Evolutionary conservation across 129 eudicot genomes (phyloP).

Genomic region (Heracleum sosnowskyi): DNA sequence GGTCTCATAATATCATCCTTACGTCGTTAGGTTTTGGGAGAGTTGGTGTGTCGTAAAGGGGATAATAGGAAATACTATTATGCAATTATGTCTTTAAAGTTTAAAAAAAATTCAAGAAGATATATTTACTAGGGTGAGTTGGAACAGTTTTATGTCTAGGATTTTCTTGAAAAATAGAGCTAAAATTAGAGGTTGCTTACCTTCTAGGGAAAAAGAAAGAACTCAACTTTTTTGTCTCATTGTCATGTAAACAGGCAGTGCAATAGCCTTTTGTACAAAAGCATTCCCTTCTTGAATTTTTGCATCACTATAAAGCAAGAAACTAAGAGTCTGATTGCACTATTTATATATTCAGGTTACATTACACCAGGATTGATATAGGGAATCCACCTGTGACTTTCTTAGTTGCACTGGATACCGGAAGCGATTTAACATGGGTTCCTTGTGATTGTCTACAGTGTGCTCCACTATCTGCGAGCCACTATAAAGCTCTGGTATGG

Average conservation of each 20-base stretch:
- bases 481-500: slow-evolving; percentile 51
- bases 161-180: neutral
- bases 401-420: slow-evolving; percentile 89
- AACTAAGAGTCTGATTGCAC: neutral
- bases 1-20: no score
- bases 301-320: neutral
- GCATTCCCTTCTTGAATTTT: no score
- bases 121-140: no score
- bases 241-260: neutral
- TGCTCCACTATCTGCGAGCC: slow-evolving; percentile 75
- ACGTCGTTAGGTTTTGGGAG: no score
- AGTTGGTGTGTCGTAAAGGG: no score
- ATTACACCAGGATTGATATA: slow-evolving; percentile 87
- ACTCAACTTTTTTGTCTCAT: neutral
- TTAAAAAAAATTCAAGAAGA: no score
- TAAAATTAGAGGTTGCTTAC: neutral
- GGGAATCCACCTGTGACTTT: slow-evolving; percentile 87
- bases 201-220: neutral
- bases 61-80: no score
- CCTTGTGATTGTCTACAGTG: slow-evolving; percentile 92
- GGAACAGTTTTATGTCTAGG: no score
- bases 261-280: no score
- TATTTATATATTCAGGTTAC: slow-evolving; percentile 45
- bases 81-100: no score
- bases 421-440: slow-evolving; percentile 91